Evolutionary conservation across 2,329 filamentous ascomycete genomes (phyloP), one percentile per base, ranked within the genome.

Genomic region (Epicoccum sorghinum): DNA sequence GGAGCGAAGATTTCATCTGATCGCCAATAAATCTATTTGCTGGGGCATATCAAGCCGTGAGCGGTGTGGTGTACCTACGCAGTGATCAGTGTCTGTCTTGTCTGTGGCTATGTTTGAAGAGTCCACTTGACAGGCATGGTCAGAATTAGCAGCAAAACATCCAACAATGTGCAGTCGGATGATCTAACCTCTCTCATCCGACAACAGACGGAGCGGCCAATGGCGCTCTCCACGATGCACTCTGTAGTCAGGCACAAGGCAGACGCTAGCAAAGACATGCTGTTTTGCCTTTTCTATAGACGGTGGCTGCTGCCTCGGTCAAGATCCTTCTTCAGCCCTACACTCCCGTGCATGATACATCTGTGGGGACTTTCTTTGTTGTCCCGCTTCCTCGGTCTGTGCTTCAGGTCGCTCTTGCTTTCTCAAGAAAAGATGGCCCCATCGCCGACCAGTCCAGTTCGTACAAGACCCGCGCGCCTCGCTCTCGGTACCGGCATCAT

Each of bases 401-500:
- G 46, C 52, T 32, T 36, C 22, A 18, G 44, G 44, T 39, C 29
- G 35, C 52, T 45, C 37, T 51, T 47, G 38, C 42, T 55, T 35
- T n/a, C 37, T 45, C 42, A 42, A 47, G 53, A 36, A 51, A 47
- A 36, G 48, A 49, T 52, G 44, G 27, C 35, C 47, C 47, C 32
- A 46, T 40, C 39, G 32, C 30, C 25, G 36, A 22, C 35, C 43
- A 38, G 38, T 38, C 41, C 29, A 18, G 18, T 18, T 18, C 18
- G 18, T 44, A 50, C 37, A 53, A 37, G n/a, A 57, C 51, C 35
- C 46, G 29, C 37, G 22, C 44, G 47, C 44, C 51, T 47, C 42
- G 41, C 27, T 27, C 41, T 44, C 47, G 36, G 22, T 47, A 57
- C 54, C 55, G 24, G 62, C 57, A 59, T 60, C 27, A 58, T 55